phyloP scores from a whole-genome alignment of 257 asterid genomes.

The Nemophila menziesii region DNA sequence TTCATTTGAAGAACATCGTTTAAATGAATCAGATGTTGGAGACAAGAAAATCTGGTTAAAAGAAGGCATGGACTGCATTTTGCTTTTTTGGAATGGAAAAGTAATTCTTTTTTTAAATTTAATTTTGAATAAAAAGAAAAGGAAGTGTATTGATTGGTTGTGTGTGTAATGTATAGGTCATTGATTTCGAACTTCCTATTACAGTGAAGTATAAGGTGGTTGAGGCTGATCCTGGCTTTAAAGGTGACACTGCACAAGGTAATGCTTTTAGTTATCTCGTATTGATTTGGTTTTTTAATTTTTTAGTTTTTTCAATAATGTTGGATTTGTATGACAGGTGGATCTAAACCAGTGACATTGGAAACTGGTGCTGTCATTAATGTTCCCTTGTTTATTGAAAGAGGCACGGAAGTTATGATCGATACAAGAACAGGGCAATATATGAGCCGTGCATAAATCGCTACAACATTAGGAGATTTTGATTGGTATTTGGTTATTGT shows the following conservation, averaged over 20 bases:
- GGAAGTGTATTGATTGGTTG: constrained; percentile 11
- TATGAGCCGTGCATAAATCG: constrained; percentile 77
- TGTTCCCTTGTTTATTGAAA: constrained; percentile 69
- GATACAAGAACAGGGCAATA: constrained; percentile 94
- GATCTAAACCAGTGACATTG: constrained; percentile 78
- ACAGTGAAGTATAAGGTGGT: constrained; percentile 79
- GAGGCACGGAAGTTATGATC: constrained; percentile 55
- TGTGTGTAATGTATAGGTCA: constrained; percentile 40
- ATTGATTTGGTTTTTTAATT: constrained; percentile 2
- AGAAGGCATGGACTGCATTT: constrained; percentile 98
- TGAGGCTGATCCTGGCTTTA: constrained; percentile 88
- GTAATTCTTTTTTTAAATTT: constrained; percentile 26
- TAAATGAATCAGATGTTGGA: constrained; percentile 75
- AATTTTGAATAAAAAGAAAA: neutral
- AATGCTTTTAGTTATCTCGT: constrained; percentile 5
- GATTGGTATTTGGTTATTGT: constrained; percentile 2
- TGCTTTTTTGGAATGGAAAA: constrained; percentile 88
- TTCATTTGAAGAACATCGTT: constrained; percentile 77
- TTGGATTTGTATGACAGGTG: constrained; percentile 44
- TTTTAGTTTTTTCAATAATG: constrained; percentile 1
- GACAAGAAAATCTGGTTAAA: constrained; percentile 87
- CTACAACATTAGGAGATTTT: constrained; percentile 3
- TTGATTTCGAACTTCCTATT: constrained; percentile 91
- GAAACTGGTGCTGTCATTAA: constrained; percentile 86
- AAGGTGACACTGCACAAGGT: constrained; percentile 99